These are phyloP conservation scores for Phytophthora sojae DNA, from an alignment of 352 stramenopile genomes.

Conservation along the genomic window DNA sequence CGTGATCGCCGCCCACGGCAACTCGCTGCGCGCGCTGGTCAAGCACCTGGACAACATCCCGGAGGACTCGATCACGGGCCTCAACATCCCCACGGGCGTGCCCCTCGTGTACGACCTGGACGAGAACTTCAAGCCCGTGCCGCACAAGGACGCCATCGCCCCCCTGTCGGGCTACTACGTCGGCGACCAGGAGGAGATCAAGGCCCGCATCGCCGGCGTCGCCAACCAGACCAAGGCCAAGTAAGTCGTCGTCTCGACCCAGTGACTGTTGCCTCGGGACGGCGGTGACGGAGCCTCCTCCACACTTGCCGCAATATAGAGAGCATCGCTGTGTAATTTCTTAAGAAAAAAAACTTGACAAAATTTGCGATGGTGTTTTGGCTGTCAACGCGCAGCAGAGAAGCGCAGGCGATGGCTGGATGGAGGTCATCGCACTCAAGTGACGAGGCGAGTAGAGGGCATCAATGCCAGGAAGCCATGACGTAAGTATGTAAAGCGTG, in stretches of 20 bases:
- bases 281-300: neutral
- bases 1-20: conserved; percentile 98
- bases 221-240: conserved; percentile 96
- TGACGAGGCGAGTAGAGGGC: neutral
- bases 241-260: conserved; percentile 28
- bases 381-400: neutral
- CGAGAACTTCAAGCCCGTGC: conserved; percentile 97
- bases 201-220: conserved; percentile 95
- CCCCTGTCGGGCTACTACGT: conserved; percentile 84
- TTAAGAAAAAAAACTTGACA: conserved; percentile 26
- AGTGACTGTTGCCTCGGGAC: conserved; percentile 10
- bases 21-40: conserved; percentile 97
- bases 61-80: conserved; percentile 96
- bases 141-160: conserved; percentile 92
- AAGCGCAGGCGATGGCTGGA: neutral
- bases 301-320: conserved; percentile 12
- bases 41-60: conserved; percentile 99
- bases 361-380: neutral
- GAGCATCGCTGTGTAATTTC: conserved; percentile 32
- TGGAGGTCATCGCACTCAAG: neutral
- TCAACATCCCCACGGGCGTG: conserved; percentile 98
- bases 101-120: conserved; percentile 98
- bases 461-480: too few relatives aligned
- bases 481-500: too few relatives aligned
- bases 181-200: conserved; percentile 98